Base-by-base conservation (phyloP, 2,329 filamentous ascomycete genomes). In the Pezicula carpinea region DNA sequence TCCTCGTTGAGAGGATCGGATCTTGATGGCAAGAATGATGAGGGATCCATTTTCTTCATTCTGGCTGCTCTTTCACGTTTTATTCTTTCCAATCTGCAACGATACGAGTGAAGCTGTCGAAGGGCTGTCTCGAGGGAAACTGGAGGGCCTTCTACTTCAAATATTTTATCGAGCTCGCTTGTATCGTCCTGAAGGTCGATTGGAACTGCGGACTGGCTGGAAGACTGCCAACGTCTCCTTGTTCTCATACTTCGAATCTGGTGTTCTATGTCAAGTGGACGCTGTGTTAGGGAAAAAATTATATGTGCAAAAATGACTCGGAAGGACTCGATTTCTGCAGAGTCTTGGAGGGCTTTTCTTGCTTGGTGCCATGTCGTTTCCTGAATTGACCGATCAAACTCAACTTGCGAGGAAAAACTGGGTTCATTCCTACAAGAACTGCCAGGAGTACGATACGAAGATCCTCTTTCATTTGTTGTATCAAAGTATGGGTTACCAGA, bases 1-100 rank as follows among this genome's bases (percentile, higher is more conserved):
- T 67, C 63, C 22, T 56, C 48, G 36, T 59, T 62, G 11, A 68
- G 53, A 63, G 46, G 26, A 36, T 41, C 41, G 13, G 41, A 14
- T 7, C 31, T 23, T 6, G 29, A 22, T 18, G 13, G 15, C 14
- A 15, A n/a, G 34, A 13, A 38, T 38, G 54, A 55, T 23, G 47
- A 50, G 23, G 53, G n/a, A 44, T 46, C 14, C 14, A 19, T 34
- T 44, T 31, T 22, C 29, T 41, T 39, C 18, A 22, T 18, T 39
- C 34, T 46, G 15, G 15, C 26, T 4, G 18, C 4, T 11, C 34
- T 17, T 36, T 23, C 23, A 2, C 19, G 17, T 14, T 39, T 18
- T 13, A 22, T 14, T 36, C 22, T 40, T 10, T 59, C 43, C 29
- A 44, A 17, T 32, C 49, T 48, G 14, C 29, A 29, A 22, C 49